Conservation (phyloP, 495 filamentous ascomycete species). For the Trichocladium uniseriatum region DNA sequence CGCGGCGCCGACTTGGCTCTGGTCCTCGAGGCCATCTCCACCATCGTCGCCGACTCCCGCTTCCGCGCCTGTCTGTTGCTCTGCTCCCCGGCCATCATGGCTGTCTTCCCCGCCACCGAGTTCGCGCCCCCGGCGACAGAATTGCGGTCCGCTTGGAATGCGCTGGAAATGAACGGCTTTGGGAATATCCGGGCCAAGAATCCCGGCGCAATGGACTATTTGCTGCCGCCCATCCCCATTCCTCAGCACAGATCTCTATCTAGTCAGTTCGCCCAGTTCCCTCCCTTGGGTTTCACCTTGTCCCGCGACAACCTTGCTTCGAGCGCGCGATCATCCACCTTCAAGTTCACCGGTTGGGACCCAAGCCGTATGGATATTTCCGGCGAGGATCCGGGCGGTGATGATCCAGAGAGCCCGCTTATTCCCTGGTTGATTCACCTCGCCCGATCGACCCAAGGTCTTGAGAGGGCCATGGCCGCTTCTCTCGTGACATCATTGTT, state of each 20-base stretch:
- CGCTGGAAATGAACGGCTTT: slow-evolving; percentile 27
- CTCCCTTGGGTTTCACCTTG: slow-evolving; percentile 45
- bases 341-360: slow-evolving; percentile 25
- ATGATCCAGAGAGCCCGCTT: slow-evolving; percentile 68
- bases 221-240: slow-evolving; percentile 44
- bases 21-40: slow-evolving; percentile 70
- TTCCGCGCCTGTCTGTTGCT: slow-evolving; percentile 69
- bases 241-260: slow-evolving; percentile 9
- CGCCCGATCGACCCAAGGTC: slow-evolving; percentile 51
- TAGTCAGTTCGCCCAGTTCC: slow-evolving; percentile 39
- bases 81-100: slow-evolving; percentile 64
- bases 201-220: slow-evolving; percentile 48
- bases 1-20: slow-evolving; percentile 51
- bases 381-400: slow-evolving; percentile 28
- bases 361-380: slow-evolving; percentile 20
- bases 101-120: slow-evolving; percentile 51
- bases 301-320: slow-evolving; percentile 30
- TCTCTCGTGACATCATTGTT: slow-evolving; percentile 69
- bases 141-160: slow-evolving; percentile 28
- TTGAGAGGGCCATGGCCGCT: slow-evolving; percentile 67
- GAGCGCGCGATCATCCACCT: slow-evolving; percentile 17
- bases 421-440: slow-evolving; percentile 75
- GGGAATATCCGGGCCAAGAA: slow-evolving; percentile 12
- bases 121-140: slow-evolving; percentile 17
- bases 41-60: slow-evolving; percentile 71